Percentiles rank a stretch among this genome's conserved stretches.
Conservation (phyloP, 1,284 basidiomycete species). For the Ganoderma meredithae region DNA sequence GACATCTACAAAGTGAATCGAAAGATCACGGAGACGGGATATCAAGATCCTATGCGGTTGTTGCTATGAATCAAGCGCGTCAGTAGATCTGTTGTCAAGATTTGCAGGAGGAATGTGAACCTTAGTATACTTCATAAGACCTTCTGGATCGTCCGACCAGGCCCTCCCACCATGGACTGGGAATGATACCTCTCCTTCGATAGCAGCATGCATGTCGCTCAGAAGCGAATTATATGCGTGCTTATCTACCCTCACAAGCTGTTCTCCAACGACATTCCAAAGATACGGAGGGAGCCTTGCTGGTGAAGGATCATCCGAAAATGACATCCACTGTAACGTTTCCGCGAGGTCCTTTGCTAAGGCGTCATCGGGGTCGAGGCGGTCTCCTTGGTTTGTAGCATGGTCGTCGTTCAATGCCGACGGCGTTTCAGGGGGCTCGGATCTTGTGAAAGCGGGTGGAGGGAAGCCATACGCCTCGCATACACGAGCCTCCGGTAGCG, state of each 20-base stretch:
- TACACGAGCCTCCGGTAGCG: constrained; percentile 46
- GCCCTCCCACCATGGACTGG: constrained; percentile 59
- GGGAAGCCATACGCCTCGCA: constrained; percentile 65
- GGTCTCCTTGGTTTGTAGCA: constrained; percentile 15
- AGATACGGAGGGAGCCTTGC: constrained; percentile 51
- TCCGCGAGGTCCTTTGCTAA: constrained; percentile 50
- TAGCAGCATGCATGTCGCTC: constrained; percentile 17
- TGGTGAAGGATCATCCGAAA: constrained; percentile 48
- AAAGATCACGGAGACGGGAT: constrained; percentile 70
- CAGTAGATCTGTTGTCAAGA: not conserved
- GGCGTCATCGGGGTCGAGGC: constrained; percentile 33
- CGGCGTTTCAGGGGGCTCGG: constrained; percentile 9
- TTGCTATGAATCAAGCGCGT: constrained; percentile 46
- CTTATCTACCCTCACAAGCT: constrained; percentile 52
- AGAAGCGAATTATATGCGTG: constrained; percentile 50
- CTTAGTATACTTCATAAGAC: constrained; percentile 59
- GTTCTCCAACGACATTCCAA: constrained; percentile 49
- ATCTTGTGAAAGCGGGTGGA: constrained; percentile 53
- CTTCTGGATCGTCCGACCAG: constrained; percentile 54
- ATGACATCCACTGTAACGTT: constrained; percentile 51
- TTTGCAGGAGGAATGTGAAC: constrained; percentile 38
- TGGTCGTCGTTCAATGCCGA: constrained; percentile 4
- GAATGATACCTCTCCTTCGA: constrained; percentile 38
- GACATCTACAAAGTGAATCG: constrained; percentile 72
- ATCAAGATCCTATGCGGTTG: constrained; percentile 76